A percentile compares a stretch with the other conserved stretches of the same genome.
These are phyloP conservation scores for Ceratocystis papillata DNA, from an alignment of 2,329 filamentous ascomycete genomes.

Conservation along the genomic window DNA sequence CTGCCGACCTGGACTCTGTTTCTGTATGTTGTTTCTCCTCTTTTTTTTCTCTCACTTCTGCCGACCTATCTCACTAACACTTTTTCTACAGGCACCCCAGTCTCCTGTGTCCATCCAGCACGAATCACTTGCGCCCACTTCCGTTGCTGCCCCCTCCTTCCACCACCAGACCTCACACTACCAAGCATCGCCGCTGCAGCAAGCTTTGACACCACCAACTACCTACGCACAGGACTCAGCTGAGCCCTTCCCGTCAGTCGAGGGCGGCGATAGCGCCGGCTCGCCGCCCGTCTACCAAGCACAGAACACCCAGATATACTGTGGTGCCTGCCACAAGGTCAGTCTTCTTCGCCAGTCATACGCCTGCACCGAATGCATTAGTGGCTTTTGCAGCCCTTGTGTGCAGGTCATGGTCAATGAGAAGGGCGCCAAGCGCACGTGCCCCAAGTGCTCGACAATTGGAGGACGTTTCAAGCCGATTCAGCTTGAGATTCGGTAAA, in stretches of 20 bases:
- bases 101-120: conserved; percentile 54
- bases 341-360: conserved; percentile 73
- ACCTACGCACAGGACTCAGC: conserved; percentile 52
- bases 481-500: conserved; percentile 67
- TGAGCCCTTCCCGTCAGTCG: conserved; percentile 82
- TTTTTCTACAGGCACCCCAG: conserved; percentile 44
- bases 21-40: conserved; percentile 51
- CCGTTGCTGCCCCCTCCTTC: conserved; percentile 49
- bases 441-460: conserved; percentile 67
- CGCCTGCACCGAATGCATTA: conserved; percentile 93
- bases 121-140: conserved; percentile 48
- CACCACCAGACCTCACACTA: conserved; percentile 49
- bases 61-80: conserved; percentile 5
- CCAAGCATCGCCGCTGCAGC: conserved; percentile 81
- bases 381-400: conserved; percentile 79
- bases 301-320: conserved; percentile 79
- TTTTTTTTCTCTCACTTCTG: not conserved
- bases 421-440: conserved; percentile 64
- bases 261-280: conserved; percentile 60
- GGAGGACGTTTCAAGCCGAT: conserved; percentile 76
- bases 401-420: conserved; percentile 70
- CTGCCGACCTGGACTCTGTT: conserved; percentile 80
- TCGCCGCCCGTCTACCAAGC: conserved; percentile 65
- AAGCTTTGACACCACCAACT: conserved; percentile 73
- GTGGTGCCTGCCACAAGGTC: conserved; percentile 70